Evolutionary conservation across 768 basidiomycete species (phyloP).

Genomic region (Pleurotus tuber-regium): DNA sequence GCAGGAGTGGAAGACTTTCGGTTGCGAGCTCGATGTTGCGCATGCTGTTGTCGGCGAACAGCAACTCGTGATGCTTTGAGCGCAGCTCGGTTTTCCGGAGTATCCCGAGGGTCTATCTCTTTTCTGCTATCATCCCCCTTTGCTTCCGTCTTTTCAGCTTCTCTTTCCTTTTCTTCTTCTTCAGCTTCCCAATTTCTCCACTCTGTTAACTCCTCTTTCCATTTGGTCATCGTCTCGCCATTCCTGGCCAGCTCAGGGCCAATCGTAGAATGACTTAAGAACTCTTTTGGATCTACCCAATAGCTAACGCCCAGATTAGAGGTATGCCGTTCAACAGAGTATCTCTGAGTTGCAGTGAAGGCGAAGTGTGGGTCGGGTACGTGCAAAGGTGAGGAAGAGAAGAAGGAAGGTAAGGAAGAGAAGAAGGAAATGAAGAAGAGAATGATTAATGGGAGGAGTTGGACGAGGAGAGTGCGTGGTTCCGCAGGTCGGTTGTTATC

Average conservation of each 20-base stretch:
- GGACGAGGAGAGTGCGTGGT: conserved; percentile 63
- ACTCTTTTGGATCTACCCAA: conserved; percentile 79
- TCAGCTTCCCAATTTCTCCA: conserved; percentile 39
- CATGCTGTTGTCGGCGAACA: conserved; percentile 14
- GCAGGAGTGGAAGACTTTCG: conserved; percentile 29
- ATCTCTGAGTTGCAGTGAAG: conserved; percentile 59
- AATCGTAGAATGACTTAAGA: conserved; percentile 72
- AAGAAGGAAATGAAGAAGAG: conserved; percentile 83
- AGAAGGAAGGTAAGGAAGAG: conserved; percentile 75
- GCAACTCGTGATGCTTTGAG: background rate
- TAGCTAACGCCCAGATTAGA: conserved; percentile 70
- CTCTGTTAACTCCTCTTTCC: conserved; percentile 6
- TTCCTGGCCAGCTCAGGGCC: conserved; percentile 57
- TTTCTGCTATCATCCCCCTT: conserved; percentile 20
- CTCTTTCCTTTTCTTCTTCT: conserved; percentile 27
- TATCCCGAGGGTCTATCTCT: conserved; percentile 6
- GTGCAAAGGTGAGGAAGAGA: conserved; percentile 52
- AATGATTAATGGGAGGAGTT: conserved; percentile 82
- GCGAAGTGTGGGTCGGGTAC: conserved; percentile 79
- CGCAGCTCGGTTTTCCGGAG: conserved; percentile 15
- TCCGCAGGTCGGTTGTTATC: conserved; percentile 35
- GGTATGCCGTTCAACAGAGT: conserved; percentile 72
- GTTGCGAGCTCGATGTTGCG: conserved; percentile 32
- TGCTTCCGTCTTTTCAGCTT: conserved; percentile 20
- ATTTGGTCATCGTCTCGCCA: conserved; percentile 6